Conservation (phyloP, 1,139 yeast genomes). For the Yamadazyma friedrichii region DNA sequence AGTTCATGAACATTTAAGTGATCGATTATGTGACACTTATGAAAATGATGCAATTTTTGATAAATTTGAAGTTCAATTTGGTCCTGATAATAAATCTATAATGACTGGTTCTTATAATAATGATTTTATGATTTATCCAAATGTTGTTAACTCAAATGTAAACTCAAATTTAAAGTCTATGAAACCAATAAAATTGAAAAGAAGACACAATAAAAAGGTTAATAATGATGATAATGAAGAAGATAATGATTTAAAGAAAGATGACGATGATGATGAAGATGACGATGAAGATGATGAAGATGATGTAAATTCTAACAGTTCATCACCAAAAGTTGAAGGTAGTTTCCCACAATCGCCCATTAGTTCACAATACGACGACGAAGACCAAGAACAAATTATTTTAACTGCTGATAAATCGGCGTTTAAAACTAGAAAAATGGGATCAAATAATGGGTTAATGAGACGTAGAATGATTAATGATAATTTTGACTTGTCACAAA, state of each 20-base stretch:
- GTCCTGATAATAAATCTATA: slow-evolving; percentile 88
- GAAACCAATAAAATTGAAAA: slow-evolving; percentile 19
- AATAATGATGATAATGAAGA: slow-evolving; percentile 41
- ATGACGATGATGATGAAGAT: slow-evolving; percentile 39
- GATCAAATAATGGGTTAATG: slow-evolving; percentile 32
- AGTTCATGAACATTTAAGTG: slow-evolving; percentile 93
- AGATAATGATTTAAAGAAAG: slow-evolving; percentile 28
- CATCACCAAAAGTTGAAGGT: slow-evolving; percentile 25
- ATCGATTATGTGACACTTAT: slow-evolving; percentile 92
- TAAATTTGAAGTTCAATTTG: slow-evolving; percentile 93
- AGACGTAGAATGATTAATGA: slow-evolving; percentile 50
- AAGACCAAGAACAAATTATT: slow-evolving; percentile 70
- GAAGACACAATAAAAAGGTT: slow-evolving; percentile 28
- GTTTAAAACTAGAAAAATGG: slow-evolving; percentile 72
- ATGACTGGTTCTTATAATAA: slow-evolving; percentile 98
- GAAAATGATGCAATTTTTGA: slow-evolving; percentile 98
- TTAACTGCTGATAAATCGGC: slow-evolving; percentile 98
- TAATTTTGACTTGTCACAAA: slow-evolving; percentile 40
- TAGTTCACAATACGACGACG: slow-evolving; percentile 38
- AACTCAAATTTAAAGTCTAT: slow-evolving; percentile 8
- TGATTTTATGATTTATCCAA: slow-evolving; percentile 95
- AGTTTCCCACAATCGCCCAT: slow-evolving; percentile 37
- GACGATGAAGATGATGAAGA: slow-evolving; percentile 40
- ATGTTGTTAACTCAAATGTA: slow-evolving; percentile 47
- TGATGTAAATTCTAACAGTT: slow-evolving; percentile 31